Conservation (phyloP, 1,284 basidiomycete species). For the Malassezia furfur region DNA sequence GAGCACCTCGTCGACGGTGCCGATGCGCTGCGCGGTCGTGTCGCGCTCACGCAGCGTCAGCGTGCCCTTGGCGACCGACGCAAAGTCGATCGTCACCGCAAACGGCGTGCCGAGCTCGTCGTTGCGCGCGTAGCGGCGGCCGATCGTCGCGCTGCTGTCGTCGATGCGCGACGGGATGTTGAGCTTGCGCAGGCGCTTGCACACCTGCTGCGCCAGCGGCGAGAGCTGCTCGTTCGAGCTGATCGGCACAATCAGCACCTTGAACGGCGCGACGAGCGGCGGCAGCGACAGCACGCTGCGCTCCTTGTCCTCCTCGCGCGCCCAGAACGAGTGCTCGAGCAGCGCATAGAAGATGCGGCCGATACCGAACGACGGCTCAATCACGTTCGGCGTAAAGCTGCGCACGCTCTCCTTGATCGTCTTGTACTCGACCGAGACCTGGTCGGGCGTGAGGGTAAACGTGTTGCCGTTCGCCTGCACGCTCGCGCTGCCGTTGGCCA, state of each 20-base stretch:
- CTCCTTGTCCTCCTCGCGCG: constrained; percentile 63
- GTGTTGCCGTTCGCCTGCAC: constrained; percentile 57
- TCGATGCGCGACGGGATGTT: constrained; percentile 88
- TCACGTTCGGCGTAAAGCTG: constrained; percentile 93
- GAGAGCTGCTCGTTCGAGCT: constrained; percentile 76
- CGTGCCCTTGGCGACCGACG: constrained; percentile 60
- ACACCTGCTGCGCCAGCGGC: constrained; percentile 76
- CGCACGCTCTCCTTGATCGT: constrained; percentile 86
- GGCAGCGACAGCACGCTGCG: constrained; percentile 70
- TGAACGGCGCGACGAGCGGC: constrained; percentile 83
- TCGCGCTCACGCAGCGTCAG: constrained; percentile 63
- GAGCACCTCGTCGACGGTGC: constrained; percentile 82
- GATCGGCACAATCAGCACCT: constrained; percentile 91
- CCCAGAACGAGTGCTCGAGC: constrained; percentile 94
- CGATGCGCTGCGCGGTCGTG: constrained; percentile 84
- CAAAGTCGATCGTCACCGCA: constrained; percentile 93
- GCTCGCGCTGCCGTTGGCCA: constrained; percentile 58
- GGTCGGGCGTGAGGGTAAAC: constrained; percentile 62
- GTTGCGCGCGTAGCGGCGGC: constrained; percentile 91
- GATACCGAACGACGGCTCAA: constrained; percentile 96
- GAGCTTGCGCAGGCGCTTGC: constrained; percentile 70
- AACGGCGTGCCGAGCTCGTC: constrained; percentile 97
- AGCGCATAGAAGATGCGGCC: constrained; percentile 90
- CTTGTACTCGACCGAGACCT: constrained; percentile 71
- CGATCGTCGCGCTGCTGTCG: constrained; percentile 88